Evolutionary conservation across 306 rosid species (phyloP).

Genomic region (Adenanthera pavonina): DNA sequence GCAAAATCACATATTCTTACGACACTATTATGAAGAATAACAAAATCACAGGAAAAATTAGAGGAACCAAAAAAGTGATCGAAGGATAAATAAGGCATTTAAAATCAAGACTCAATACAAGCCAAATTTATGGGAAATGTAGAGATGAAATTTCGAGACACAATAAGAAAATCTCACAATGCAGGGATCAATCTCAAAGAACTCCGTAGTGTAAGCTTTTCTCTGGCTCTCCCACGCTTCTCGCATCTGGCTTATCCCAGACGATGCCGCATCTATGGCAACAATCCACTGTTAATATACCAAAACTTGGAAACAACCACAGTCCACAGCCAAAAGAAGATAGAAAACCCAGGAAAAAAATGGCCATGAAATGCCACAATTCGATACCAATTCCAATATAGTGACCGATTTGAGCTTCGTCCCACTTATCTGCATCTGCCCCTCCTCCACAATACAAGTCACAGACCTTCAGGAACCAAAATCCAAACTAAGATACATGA

Average conservation of each 20-base stretch:
- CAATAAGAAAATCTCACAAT: slow-evolving; percentile 44
- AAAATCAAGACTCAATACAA: neutral
- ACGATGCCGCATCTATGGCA: slow-evolving; percentile 65
- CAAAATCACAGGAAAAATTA: neutral
- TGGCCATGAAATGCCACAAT: neutral
- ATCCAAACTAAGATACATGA: slow-evolving; percentile 9
- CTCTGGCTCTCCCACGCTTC: slow-evolving; percentile 81
- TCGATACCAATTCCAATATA: slow-evolving; percentile 85
- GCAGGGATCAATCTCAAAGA: slow-evolving; percentile 86
- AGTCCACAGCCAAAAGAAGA: neutral
- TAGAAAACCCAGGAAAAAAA: neutral
- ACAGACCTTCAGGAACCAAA: slow-evolving; percentile 57
- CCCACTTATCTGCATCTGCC: slow-evolving; percentile 70
- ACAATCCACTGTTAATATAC: neutral
- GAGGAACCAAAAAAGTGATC: neutral
- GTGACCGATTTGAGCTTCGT: slow-evolving; percentile 81
- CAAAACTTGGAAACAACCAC: neutral
- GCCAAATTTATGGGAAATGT: neutral
- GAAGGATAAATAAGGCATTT: neutral
- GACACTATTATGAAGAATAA: neutral
- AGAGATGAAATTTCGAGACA: neutral
- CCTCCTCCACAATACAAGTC: slow-evolving; percentile 87
- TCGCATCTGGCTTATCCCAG: slow-evolving; percentile 69
- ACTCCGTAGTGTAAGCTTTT: slow-evolving; percentile 70
- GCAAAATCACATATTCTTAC: neutral